Evolutionary conservation across 805 yeast species (phyloP), one percentile per base, ranked within the genome.

Genomic region (Debaryomyces maramus): DNA sequence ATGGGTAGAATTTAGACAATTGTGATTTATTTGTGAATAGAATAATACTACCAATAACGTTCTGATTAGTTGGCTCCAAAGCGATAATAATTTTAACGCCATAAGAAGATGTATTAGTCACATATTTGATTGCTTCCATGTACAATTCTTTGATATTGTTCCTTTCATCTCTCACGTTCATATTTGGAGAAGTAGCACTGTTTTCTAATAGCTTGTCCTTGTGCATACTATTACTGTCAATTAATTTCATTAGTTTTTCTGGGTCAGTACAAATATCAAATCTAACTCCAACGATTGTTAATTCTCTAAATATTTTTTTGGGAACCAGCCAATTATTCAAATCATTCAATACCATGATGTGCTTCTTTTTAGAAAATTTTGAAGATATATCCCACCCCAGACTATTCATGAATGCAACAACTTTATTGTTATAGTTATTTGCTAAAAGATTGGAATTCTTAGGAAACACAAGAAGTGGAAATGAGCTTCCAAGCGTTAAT

Each of bases 241-340:
- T 58, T n/a, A 77, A 53, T n/a, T 60, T 56, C 46, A 70, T 53
- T 30, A 78, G 57, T 45, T 72, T 70, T 3, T 60, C 58, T 9
- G 70, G 56, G 41, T 73, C 66, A 43, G 59, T 63, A 48, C 80
- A 73, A n/a, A 78, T 65, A 48, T 77, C 81, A 55, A 80, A 78
- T 45, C 78, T 60, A 10, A 79, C 73, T 3, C 83, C 82, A 28
- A 77, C 77, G 40, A 77, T 74, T 63, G 74, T 77, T 45, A 80
- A 63, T 45, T 76, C 81, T 36, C 74, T 60, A 30, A 78, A 75
- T 5, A 79, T 68, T 47, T 76, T 76, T 41, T 73, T 69, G 2
- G 82, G 75, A 4, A 80, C 79, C 44, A 56, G 65, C 84, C 84
- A 79, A 21, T 60, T 54, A 4, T 57, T 55, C 19, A 78, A 50